A percentile compares a stretch with the other conserved stretches of the same genome.
Conservation (phyloP, 331 rosid genomes). For the Erythrophleum ivorense region DNA sequence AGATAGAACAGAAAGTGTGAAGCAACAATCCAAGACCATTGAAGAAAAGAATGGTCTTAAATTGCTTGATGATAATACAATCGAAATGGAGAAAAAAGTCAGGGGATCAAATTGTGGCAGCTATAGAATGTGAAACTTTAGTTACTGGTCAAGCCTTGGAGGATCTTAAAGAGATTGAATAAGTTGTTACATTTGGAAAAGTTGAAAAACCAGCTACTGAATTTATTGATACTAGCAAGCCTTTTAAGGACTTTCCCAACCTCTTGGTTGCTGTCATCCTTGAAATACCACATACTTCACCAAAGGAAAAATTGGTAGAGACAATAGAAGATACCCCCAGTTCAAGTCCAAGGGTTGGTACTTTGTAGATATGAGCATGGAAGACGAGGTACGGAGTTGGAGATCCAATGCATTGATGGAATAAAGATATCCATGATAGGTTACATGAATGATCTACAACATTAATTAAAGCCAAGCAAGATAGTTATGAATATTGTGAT, state of each 20-base stretch:
- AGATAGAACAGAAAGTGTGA: background rate
- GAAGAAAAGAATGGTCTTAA: background rate
- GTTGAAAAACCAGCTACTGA: background rate
- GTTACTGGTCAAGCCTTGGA: background rate
- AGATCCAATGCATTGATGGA: background rate
- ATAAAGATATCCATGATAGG: background rate
- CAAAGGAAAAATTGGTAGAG: background rate
- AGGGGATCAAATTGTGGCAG: background rate
- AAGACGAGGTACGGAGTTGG: background rate
- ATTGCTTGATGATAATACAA: background rate
- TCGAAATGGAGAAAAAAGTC: background rate
- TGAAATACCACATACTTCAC: background rate
- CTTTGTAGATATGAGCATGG: background rate
- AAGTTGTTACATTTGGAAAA: background rate
- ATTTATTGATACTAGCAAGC: background rate
- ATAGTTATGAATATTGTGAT: background rate
- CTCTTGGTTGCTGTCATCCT: background rate
- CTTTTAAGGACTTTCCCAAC: background rate
- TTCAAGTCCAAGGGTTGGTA: background rate
- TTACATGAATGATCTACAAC: too few relatives aligned
- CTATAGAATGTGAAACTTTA: background rate
- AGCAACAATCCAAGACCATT: background rate
- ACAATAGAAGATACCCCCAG: background rate
- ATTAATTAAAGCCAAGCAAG: background rate
- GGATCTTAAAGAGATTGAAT: background rate